Conservation (phyloP, 1,284 basidiomycete genomes). For the Tilletia horrida region DNA sequence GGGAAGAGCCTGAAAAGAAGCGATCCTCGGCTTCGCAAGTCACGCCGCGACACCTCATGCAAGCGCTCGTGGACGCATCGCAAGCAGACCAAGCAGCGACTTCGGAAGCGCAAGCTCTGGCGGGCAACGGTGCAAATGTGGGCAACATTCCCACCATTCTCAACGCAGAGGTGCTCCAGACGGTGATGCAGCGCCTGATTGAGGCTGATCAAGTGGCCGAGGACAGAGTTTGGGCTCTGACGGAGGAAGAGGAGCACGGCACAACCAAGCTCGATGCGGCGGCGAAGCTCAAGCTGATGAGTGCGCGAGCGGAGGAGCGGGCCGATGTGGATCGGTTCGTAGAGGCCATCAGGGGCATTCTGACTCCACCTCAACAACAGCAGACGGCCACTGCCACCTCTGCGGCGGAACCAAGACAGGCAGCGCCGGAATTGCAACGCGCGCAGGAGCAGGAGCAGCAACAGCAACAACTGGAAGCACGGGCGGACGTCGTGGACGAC, state of each 20-base stretch:
- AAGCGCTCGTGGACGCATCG: not conserved
- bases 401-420: not conserved
- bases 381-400: not conserved
- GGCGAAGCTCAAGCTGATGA: not conserved
- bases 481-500: too few species aligned
- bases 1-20: not conserved
- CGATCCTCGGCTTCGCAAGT: not conserved
- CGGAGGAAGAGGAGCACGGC: not conserved
- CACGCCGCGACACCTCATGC: not conserved
- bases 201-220: constrained; percentile 10
- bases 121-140: not conserved
- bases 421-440: too few species aligned
- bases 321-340: constrained; percentile 12
- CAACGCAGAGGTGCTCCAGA: not conserved
- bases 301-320: constrained; percentile 1
- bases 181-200: not conserved
- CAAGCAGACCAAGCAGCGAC: not conserved
- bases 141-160: not conserved
- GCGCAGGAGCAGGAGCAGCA: too few species aligned
- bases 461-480: too few species aligned
- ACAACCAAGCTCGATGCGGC: not conserved
- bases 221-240: not conserved
- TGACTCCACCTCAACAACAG: not conserved
- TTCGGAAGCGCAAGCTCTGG: not conserved
- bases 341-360: not conserved